Conservation (phyloP, 345 rosid genomes). For the Boechera stricta region DNA sequence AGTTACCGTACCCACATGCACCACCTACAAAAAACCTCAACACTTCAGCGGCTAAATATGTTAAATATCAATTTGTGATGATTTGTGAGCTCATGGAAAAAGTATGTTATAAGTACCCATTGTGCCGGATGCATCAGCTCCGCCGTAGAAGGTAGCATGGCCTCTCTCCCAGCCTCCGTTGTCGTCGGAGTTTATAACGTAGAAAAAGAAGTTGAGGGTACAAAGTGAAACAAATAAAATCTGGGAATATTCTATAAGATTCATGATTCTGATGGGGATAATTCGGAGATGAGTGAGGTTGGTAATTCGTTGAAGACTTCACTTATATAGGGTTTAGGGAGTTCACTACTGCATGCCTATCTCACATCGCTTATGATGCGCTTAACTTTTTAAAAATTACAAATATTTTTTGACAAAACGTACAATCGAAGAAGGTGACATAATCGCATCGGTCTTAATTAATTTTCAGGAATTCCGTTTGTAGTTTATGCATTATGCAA, state of each 20-base stretch:
- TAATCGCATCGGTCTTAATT: conserved; percentile 1
- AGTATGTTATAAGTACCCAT: conserved; percentile 36
- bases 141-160: conserved; percentile 47
- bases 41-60: background rate
- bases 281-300: conserved; percentile 14
- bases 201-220: conserved; percentile 27
- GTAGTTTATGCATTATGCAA: conserved; percentile 27
- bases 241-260: conserved; percentile 8
- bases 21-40: conserved; percentile 46
- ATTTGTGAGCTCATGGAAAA: background rate
- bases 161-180: conserved; percentile 43
- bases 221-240: conserved; percentile 32
- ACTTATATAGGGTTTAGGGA: conserved; percentile 23
- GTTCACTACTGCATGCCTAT: background rate
- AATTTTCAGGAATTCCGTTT: conserved; percentile 24
- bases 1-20: conserved; percentile 60
- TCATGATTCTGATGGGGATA: conserved; percentile 32
- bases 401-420: background rate
- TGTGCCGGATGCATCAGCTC: conserved; percentile 46
- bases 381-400: too few relatives aligned
- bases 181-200: conserved; percentile 17
- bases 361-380: conserved; percentile 1
- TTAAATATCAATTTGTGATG: conserved; percentile 1
- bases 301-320: conserved; percentile 15
- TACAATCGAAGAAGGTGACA: conserved; percentile 23